Base-by-base conservation (phyloP, 2,329 filamentous ascomycete genomes). In the Nemania sp. region DNA sequence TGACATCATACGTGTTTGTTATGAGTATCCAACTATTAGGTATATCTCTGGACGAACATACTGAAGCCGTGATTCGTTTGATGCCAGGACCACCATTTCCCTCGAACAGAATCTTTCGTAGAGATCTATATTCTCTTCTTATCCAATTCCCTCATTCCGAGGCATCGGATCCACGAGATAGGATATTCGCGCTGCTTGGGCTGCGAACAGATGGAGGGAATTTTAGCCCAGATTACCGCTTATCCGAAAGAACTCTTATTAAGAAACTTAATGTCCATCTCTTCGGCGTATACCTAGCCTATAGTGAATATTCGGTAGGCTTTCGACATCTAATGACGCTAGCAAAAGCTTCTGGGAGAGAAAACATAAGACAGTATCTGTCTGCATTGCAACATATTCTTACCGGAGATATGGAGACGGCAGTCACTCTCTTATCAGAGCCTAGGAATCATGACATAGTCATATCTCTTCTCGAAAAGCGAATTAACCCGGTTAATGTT, bases 181-280 rank as follows among this genome's bases (percentile, higher is more conserved):
- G 15, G 18, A 52, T 61, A 20, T 61, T 51, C 26, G 47, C 57
- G 1, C 24, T 61, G 8, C 45, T 62, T 35, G 59, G 59, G 13
- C 24, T 59, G 5, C 49, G 45, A 4, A 32, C 41, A 45, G 41
- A 45, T 18, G 6, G 15, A 13, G 15, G 41, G 5, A 2, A 18
- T 1, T 45, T 45, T 20, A 20, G n/a, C 15, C 15, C 15, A 15
- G n/a, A 18, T 45, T 45, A 45, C n/a, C 2, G 41, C 7, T 15
- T 45, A 13, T 18, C 41, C 11, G 11, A 5, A 45, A 13, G 15
- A 13, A 20, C 5, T 3, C 41, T 45, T 45, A 45, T 45, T 45
- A 20, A 45, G 13, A 45, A 13, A 3, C 41, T 45, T 45, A 6
- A 45, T 45, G 5, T 6, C 11, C 41, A 45, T n/a, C 11, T 45